These are phyloP conservation scores for Suaeda aralocaspica DNA, from an alignment of 148 eudicot species.

Conservation along the genomic window DNA sequence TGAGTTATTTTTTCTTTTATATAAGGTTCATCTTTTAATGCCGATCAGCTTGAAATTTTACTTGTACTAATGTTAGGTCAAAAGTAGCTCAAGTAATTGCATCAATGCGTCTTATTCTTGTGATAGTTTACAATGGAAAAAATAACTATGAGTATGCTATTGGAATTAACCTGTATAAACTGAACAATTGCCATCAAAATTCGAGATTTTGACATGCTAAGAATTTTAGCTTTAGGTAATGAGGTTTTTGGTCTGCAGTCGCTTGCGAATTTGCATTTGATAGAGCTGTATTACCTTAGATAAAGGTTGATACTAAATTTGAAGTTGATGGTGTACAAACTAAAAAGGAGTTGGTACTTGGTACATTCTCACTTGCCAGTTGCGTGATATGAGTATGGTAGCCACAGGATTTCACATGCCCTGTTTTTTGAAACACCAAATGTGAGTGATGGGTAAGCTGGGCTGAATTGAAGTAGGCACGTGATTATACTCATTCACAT, in stretches of 20 bases:
- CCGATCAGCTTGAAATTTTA: background rate
- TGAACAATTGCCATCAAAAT: background rate
- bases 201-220: background rate
- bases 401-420: slow-evolving; percentile 1
- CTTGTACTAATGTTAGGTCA: background rate
- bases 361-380: background rate
- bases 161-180: background rate
- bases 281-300: background rate
- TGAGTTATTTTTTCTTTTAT: slow-evolving; percentile 24
- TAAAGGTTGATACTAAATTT: background rate
- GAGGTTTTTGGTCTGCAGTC: background rate
- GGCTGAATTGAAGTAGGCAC: background rate
- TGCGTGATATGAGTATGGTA: background rate
- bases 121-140: background rate
- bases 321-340: background rate
- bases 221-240: background rate
- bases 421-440: background rate
- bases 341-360: background rate
- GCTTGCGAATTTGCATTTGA: background rate
- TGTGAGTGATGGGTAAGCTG: background rate
- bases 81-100: background rate
- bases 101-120: background rate
- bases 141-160: background rate
- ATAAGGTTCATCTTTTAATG: background rate
- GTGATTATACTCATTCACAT: background rate